These are phyloP conservation scores for Microascus cirrosus DNA, from an alignment of 2,329 filamentous ascomycete species.

Conservation along the genomic window DNA sequence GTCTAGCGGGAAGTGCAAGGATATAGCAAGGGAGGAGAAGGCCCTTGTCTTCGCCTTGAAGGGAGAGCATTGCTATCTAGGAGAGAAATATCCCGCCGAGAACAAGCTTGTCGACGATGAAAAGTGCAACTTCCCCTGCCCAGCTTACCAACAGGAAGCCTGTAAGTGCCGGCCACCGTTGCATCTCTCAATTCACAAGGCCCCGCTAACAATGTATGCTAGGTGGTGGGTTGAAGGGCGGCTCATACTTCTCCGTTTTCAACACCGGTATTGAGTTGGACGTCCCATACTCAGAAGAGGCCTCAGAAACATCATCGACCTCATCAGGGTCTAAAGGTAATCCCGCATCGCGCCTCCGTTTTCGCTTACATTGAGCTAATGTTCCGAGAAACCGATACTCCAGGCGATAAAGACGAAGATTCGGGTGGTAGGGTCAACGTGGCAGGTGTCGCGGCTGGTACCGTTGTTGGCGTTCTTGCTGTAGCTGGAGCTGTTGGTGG, in stretches of 20 bases:
- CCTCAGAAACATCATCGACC: slow-evolving; percentile 14
- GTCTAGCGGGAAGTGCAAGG: slow-evolving; percentile 29
- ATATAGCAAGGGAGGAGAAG: slow-evolving; percentile 26
- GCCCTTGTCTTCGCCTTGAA: slow-evolving; percentile 51
- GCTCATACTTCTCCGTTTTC: slow-evolving; percentile 30
- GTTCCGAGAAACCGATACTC: not conserved
- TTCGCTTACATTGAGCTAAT: not conserved
- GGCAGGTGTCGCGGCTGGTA: slow-evolving; percentile 78
- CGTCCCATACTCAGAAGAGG: slow-evolving; percentile 18
- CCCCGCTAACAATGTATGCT: slow-evolving; percentile 3
- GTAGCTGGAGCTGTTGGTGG: slow-evolving; percentile 56
- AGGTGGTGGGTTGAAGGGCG: slow-evolving; percentile 22
- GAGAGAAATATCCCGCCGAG: slow-evolving; percentile 52
- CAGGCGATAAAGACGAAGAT: slow-evolving; percentile 27
- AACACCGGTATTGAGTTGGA: slow-evolving; percentile 35
- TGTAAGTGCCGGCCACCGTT: slow-evolving; percentile 40
- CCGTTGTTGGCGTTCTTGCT: slow-evolving; percentile 71
- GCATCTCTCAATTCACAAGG: too few relatives aligned
- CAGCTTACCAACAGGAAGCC: slow-evolving; percentile 46
- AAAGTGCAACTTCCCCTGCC: slow-evolving; percentile 55
- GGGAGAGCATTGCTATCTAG: slow-evolving; percentile 61
- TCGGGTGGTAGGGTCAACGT: slow-evolving; percentile 37
- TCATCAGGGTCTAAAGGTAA: slow-evolving; percentile 7
- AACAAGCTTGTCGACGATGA: slow-evolving; percentile 40
- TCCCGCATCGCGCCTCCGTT: not conserved